Evolutionary conservation across 768 basidiomycete genomes (phyloP), one percentile per base, ranked within the genome.

Genomic region (Phylloporus scabripes): DNA sequence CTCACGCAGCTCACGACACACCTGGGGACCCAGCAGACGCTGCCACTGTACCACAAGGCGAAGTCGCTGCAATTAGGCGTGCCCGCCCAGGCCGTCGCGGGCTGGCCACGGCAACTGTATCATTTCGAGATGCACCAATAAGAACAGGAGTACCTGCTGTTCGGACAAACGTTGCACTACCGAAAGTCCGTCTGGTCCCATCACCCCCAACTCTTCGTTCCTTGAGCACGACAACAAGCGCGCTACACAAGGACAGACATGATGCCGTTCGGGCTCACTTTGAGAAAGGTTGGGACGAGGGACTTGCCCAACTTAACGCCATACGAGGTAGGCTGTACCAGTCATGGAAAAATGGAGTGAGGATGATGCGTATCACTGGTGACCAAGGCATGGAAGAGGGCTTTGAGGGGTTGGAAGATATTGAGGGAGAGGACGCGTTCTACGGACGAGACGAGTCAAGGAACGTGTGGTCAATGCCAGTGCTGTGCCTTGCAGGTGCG

Each of bases 91-190:
- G 84, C 15, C 72, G 85, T 32, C 74, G 72, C 37, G 84, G 84
- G 8, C 52, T 88, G n/a, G 80, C 84, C 4, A 78, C 77, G 1
- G 76, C 87, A 5, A 79, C 81, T 3, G 74, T 88, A 54, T 83
- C 83, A 5, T 54, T 88, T 42, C 72, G 77, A n/a, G 63, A 64
- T 18, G 52, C 60, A 5, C 60, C 60, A 20, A 52, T 59, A 5
- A 62, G 43, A 42, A 57, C 53, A 38, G 42, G 40, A 10, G 36
- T 38, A 15, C 57, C 60, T 28, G 55, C 45, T 20, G 36, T 50
- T 24, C 53, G 37, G 7, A 20, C 46, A 10, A 49, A 54, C 31
- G 39, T 28, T 20, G 45, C n/a, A 28, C 56, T 58, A 21, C 63
- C 70, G 12, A 79, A 70, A 56, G 68, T 85, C 45, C 78, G 81